A percentile compares a stretch with the other conserved stretches of the same genome.
These are phyloP conservation scores for Colletotrichum sp. DNA, from an alignment of 2,329 filamentous ascomycete genomes.

Conservation along the genomic window DNA sequence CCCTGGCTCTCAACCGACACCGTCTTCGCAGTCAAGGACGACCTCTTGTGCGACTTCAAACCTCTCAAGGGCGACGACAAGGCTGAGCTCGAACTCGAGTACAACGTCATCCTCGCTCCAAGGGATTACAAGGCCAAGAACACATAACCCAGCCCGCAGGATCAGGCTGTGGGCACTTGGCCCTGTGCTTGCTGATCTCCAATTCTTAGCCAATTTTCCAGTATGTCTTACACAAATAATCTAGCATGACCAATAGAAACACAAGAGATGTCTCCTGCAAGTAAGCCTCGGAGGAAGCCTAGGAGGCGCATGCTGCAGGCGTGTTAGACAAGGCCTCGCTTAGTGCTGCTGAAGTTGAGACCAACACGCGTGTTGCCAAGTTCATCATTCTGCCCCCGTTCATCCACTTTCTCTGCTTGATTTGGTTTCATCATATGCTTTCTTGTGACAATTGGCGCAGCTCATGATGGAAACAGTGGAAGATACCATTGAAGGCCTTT, in stretches of 20 bases:
- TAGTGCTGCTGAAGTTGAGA: neutral
- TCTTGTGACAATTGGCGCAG: neutral
- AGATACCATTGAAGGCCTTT: accelerated
- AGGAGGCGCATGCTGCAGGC: neutral
- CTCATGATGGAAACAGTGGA: neutral
- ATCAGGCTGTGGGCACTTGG: neutral
- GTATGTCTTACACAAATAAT: neutral
- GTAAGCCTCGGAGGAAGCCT: neutral
- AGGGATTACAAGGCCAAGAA: slow-evolving; percentile 49
- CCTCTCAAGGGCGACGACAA: slow-evolving; percentile 23
- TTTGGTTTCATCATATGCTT: too few species aligned
- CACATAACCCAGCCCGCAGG: neutral
- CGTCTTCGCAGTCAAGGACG: slow-evolving; percentile 60
- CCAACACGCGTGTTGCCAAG: neutral
- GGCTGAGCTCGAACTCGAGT: slow-evolving; percentile 43
- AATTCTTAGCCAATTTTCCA: neutral
- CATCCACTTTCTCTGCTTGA: neutral
- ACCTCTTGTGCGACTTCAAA: slow-evolving; percentile 38
- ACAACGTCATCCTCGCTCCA: slow-evolving; percentile 47
- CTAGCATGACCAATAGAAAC: neutral
- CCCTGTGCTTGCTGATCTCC: neutral
- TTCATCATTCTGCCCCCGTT: neutral
- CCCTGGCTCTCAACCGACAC: slow-evolving; percentile 62
- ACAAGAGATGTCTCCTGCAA: neutral
- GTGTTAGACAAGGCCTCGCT: neutral